These are phyloP conservation scores for Quercus agrifolia DNA, from an alignment of 306 rosid species.

Conservation along the genomic window DNA sequence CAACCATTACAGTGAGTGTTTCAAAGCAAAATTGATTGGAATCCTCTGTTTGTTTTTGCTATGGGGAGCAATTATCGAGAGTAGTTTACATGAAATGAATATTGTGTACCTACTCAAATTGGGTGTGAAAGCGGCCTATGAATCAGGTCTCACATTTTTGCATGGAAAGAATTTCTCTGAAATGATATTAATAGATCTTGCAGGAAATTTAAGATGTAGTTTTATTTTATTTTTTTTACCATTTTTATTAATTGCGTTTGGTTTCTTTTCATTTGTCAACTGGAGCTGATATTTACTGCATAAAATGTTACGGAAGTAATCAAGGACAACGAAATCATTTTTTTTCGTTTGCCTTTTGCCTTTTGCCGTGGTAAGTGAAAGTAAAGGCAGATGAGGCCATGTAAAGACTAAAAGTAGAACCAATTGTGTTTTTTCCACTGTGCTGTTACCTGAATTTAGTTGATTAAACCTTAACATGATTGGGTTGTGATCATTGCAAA, in stretches of 20 bases:
- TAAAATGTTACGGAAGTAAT: too few species aligned
- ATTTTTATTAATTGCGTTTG: not conserved
- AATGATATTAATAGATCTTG: slow-evolving; percentile 11
- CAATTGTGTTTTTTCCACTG: not conserved
- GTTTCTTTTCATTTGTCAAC: not conserved
- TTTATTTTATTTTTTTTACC: not conserved
- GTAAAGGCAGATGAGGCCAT: too few species aligned
- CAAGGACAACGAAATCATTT: too few species aligned
- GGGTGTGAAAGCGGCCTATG: slow-evolving; percentile 24
- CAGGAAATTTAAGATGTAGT: slow-evolving; percentile 32
- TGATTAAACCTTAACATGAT: not conserved
- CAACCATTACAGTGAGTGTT: slow-evolving; percentile 32
- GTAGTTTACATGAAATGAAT: slow-evolving; percentile 19
- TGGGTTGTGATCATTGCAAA: not conserved
- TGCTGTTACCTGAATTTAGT: not conserved
- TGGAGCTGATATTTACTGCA: not conserved
- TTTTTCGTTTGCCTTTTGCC: too few species aligned
- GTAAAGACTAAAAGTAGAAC: too few species aligned
- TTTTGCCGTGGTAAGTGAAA: too few species aligned
- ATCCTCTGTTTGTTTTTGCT: slow-evolving; percentile 15
- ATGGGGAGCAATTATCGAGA: slow-evolving; percentile 16
- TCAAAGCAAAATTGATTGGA: slow-evolving; percentile 21
- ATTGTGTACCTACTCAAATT: slow-evolving; percentile 18
- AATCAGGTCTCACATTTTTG: slow-evolving; percentile 30
- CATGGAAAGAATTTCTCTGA: slow-evolving; percentile 8